Conservation (phyloP, 257 asterid species). For the Paraleonurus japonicus region DNA sequence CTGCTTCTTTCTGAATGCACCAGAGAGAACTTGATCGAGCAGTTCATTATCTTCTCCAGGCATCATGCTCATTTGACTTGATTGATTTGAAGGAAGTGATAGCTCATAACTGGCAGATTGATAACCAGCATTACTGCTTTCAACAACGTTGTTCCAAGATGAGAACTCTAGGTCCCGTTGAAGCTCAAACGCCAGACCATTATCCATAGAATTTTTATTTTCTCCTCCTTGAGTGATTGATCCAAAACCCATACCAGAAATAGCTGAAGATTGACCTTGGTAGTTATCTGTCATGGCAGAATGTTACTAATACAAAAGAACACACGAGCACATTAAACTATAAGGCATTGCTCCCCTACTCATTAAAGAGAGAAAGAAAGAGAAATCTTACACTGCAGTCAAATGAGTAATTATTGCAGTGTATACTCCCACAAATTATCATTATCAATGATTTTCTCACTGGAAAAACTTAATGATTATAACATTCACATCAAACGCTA, state of each 20-base stretch:
- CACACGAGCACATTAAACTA: slow-evolving; percentile 3
- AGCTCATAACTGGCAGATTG: slow-evolving; percentile 50
- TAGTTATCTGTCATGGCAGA: slow-evolving; percentile 48
- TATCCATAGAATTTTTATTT: slow-evolving; percentile 27
- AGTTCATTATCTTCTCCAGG: slow-evolving; percentile 51
- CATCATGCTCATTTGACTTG: slow-evolving; percentile 37
- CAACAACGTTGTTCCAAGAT: slow-evolving; percentile 56
- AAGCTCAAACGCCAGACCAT: slow-evolving; percentile 43
- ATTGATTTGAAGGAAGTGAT: slow-evolving; percentile 47
- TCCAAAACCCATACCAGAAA: slow-evolving; percentile 39
- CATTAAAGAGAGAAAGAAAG: neutral
- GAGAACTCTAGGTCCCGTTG: slow-evolving; percentile 42
- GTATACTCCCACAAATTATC: neutral
- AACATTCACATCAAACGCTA: slow-evolving; percentile 7
- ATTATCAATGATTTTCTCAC: slow-evolving; percentile 1
- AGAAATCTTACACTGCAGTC: neutral
- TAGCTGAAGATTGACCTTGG: slow-evolving; percentile 54
- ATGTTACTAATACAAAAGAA: slow-evolving; percentile 13
- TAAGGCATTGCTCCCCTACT: neutral
- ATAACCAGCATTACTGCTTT: slow-evolving; percentile 41
- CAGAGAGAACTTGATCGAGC: slow-evolving; percentile 44
- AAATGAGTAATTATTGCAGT: neutral
- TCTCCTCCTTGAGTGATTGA: slow-evolving; percentile 37
- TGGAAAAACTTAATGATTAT: neutral
- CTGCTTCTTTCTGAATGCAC: slow-evolving; percentile 38